These are phyloP conservation scores for Isochrysis galbana DNA, from an alignment of 78 protist genomes.

Conservation along the genomic window DNA sequence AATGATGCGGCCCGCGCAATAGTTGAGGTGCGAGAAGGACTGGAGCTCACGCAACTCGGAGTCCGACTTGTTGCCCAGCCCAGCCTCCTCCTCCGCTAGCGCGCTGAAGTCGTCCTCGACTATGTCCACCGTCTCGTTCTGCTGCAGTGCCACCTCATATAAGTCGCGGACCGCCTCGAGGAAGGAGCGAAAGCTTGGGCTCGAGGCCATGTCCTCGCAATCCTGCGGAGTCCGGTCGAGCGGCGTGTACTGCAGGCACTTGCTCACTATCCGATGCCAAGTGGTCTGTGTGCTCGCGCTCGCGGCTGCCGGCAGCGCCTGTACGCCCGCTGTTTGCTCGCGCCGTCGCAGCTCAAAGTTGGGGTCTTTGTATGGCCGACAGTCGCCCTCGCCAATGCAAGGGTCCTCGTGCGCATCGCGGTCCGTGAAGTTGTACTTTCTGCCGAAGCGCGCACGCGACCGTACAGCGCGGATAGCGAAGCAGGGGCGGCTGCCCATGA, in stretches of 20 bases:
- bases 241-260: neutral
- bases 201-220: too few relatives aligned
- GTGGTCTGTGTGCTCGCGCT: neutral
- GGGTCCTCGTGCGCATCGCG: constrained; percentile 30
- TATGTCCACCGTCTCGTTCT: constrained; percentile 22
- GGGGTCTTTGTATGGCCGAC: constrained; percentile 33
- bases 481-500: neutral
- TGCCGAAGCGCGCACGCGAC: neutral
- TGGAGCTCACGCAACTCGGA: neutral
- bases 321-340: constrained; percentile 10
- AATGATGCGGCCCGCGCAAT: constrained; percentile 24
- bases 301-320: neutral
- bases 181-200: neutral
- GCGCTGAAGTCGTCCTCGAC: constrained; percentile 5
- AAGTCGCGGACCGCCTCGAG: neutral
- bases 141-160: constrained; percentile 24
- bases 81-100: constrained; percentile 35
- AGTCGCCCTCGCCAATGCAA: neutral
- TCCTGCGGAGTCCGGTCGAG: neutral
- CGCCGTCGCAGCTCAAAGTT: neutral
- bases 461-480: neutral
- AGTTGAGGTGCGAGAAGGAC: constrained; percentile 19
- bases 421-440: neutral
- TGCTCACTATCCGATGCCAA: neutral
- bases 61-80: constrained; percentile 48